Evolutionary conservation across 257 asterid species (phyloP).

Genomic region (Gentiana macrophylla): DNA sequence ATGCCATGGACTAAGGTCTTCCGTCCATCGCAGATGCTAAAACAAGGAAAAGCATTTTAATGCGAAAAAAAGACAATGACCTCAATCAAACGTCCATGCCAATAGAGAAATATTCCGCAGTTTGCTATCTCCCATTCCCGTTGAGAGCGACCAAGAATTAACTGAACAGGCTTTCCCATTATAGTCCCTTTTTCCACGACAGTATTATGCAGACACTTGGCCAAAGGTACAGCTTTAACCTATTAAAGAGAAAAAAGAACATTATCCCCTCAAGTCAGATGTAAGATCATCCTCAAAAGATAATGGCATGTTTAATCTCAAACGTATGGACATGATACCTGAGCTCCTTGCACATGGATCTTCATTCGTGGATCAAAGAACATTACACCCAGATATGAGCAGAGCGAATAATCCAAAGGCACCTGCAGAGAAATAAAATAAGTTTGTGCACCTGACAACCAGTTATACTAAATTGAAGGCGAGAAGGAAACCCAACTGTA

Average conservation of each 20-base stretch:
- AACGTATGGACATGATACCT: slow-evolving; percentile 23
- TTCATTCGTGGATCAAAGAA: slow-evolving; percentile 80
- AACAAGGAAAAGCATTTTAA: neutral
- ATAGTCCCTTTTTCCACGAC: slow-evolving; percentile 36
- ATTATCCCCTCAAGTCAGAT: neutral
- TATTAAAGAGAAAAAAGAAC: slow-evolving; percentile 10
- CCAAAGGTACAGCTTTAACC: slow-evolving; percentile 61
- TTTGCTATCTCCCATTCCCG: slow-evolving; percentile 70
- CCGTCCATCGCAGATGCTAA: neutral
- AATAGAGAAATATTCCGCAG: slow-evolving; percentile 69
- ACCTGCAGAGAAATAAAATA: slow-evolving; percentile 33
- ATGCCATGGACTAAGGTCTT: too few relatives aligned
- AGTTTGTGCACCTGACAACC: neutral
- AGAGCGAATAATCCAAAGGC: slow-evolving; percentile 66
- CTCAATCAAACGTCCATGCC: slow-evolving; percentile 92
- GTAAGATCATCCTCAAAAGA: neutral
- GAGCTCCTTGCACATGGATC: slow-evolving; percentile 65
- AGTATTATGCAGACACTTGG: slow-evolving; percentile 57
- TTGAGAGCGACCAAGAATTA: slow-evolving; percentile 60
- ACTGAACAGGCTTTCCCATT: slow-evolving; percentile 42
- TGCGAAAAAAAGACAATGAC: slow-evolving; percentile 19
- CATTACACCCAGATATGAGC: slow-evolving; percentile 65
- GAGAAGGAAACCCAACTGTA: slow-evolving; percentile 19
- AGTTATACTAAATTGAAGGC: slow-evolving; percentile 1
- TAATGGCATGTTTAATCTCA: neutral